Conservation (phyloP, 371 early-diverging fungal species). For the Mycotypha africana region DNA sequence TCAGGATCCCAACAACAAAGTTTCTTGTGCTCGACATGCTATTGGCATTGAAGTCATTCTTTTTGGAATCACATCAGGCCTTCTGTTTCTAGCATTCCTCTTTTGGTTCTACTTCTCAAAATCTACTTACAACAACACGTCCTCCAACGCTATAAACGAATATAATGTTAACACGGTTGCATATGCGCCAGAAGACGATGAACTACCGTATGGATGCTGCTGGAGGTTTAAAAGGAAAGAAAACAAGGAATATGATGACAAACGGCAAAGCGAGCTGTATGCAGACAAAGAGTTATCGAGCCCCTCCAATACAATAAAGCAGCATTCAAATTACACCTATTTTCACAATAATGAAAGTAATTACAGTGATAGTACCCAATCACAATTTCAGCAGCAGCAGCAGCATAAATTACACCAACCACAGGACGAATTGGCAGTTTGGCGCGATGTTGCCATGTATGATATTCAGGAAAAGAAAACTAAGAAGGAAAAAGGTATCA, state of each 20-base stretch:
- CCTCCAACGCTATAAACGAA: background rate
- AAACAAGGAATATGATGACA: background rate
- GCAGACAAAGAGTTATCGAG: background rate
- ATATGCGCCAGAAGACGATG: background rate
- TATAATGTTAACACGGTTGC: no score
- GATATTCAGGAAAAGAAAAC: no score
- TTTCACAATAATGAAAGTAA: no score
- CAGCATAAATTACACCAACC: background rate
- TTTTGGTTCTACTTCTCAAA: constrained; percentile 14
- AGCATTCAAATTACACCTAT: no score
- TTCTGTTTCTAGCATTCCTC: constrained; percentile 10
- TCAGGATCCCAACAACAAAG: constrained; percentile 4
- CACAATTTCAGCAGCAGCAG: background rate
- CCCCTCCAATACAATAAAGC: no score
- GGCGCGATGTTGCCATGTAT: constrained; percentile 14
- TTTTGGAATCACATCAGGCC: constrained; percentile 16
- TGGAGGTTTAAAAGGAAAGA: background rate
- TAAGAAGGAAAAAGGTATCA: constrained; percentile 10
- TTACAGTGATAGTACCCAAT: background rate
- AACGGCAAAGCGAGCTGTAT: background rate
- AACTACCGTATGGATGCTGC: background rate
- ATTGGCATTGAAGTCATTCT: constrained; percentile 22
- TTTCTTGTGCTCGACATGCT: constrained; percentile 16
- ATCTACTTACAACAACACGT: no score
- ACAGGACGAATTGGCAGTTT: constrained; percentile 12